phyloP scores from a whole-genome alignment of 2,329 filamentous ascomycete genomes.

The Herpotrichia juniperi region DNA sequence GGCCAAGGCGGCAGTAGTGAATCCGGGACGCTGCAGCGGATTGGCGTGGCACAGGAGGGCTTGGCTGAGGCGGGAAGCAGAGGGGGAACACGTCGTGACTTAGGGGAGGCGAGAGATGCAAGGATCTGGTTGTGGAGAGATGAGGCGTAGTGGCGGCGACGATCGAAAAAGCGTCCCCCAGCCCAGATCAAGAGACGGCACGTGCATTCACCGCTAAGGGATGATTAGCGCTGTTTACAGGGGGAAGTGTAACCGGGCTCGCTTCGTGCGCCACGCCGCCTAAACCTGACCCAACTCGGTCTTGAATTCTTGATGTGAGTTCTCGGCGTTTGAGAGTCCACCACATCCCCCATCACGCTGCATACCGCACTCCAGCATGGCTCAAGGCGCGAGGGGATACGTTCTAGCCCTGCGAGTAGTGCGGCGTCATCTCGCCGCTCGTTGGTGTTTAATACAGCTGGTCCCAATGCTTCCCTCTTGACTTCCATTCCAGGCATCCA shows the following conservation, averaged over 20 bases:
- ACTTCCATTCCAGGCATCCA: conserved; percentile 30
- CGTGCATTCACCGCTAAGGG: background rate
- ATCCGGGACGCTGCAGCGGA: conserved; percentile 10
- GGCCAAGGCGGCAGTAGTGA: conserved; percentile 30
- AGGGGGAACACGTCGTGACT: conserved; percentile 28
- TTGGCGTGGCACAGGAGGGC: conserved; percentile 15
- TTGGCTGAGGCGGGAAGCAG: conserved; percentile 30
- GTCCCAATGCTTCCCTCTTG: conserved; percentile 29
- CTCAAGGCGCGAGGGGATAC: conserved; percentile 6
- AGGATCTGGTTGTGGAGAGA: background rate
- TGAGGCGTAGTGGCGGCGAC: background rate
- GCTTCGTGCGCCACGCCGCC: background rate
- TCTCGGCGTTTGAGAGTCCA: conserved; percentile 40
- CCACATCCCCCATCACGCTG: conserved; percentile 16
- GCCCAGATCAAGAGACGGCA: background rate
- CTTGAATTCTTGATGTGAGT: conserved; percentile 10
- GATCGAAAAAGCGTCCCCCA: background rate
- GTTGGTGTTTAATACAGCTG: conserved; percentile 39
- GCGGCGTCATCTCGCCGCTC: conserved; percentile 19
- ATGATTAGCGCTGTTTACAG: background rate
- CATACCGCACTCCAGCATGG: conserved; percentile 10
- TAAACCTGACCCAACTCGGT: conserved; percentile 7
- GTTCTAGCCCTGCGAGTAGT: conserved; percentile 16
- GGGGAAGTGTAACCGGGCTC: background rate
- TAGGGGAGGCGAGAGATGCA: conserved; percentile 1